Base-by-base conservation (phyloP, 805 yeast genomes). In the Debaryomyces maramus region DNA sequence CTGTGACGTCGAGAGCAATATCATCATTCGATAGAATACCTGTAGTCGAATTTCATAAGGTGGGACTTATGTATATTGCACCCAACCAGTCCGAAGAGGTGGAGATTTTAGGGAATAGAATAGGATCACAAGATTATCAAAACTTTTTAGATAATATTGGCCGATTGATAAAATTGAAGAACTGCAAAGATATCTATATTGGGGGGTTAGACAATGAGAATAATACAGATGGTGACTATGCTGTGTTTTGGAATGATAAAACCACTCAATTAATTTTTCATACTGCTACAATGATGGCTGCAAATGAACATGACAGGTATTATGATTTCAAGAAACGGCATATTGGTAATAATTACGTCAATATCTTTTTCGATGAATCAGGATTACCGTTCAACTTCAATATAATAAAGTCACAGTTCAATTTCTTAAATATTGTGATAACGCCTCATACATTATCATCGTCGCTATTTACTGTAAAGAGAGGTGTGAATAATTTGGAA, bases 301-400 rank as follows among this genome's bases (percentile, higher is more conserved):
- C 72, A 36, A 50, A 47, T 27, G 59, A 52, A 3, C 52, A 56
- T 11, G 84, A 82, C 47, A 55, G 58, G 3, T 52, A 55, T 13
- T 67, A 61, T 20, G 73, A 81, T 11, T 55, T 73, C 57, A 88
- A 88, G 61, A 88, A 88, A 60, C 66, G 89, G 40, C 97, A 88
- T 56, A 84, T 88, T 46, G 97, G 97, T 6, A 88, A 88, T 63
- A 77, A 88, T 55, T 82, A 80, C 58, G 93, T 88, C 41, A 85
- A 83, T 53, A 78, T 88, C 17, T 88, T 75, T 56, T 89, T 81
- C 66, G 87, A 88, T 53, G 96, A 88, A 51, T 79, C 88, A 2
- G 73, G 70, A 5, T 59, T 61, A 4, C 77, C 80, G 3, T 86
- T 85, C 61, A 78, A 83, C 44, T 84, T 86, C 65, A 84, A 84